Base-by-base conservation (phyloP, 2,329 filamentous ascomycete genomes). In the Xylaria sp. region DNA sequence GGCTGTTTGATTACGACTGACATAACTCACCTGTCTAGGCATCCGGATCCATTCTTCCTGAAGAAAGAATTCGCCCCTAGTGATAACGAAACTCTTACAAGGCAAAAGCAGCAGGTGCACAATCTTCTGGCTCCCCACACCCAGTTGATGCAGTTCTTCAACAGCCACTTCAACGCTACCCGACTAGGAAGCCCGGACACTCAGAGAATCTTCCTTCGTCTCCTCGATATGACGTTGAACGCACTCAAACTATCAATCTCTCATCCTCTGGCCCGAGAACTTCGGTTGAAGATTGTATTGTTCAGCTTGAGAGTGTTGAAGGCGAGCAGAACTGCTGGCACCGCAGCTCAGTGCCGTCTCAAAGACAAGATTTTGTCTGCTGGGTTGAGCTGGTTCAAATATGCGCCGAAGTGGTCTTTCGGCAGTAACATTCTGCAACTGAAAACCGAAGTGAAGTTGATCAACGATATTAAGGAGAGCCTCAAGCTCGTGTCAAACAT, bases 51-150 rank as follows among this genome's bases (percentile, higher is more conserved):
- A 0, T 96, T 99, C 75, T 94, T 92, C 67, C 78, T 92, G 42
- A 93, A 89, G 69, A 88, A 94, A 72, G 94, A 99, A 70, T 96
- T 97, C 69, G 90, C 93, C 3, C 93, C 94, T 1, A 96, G 90
- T 58, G 92, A 97, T 70, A 88, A 90, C 68, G 85, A 87, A 59
- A 77, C 83, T 11, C 79, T 97, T 64, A 81, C 85, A 13, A 91
- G 87, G 74, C 84, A 86, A 55, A 91, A 93, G 69, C 89, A 94
- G 67, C 77, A 83, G 34, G 87, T 92, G 1, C 90, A 96, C 68
- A 89, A 94, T 68, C 77, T 93, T 55, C 84, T 99, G 46, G 87
- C 91, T 6, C 94, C 94, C 3, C 94, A 99, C 73, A 86, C 90
- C 56, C 86, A 90, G 23, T 76, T 97, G 30, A 76, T 97, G 39